phyloP scores from a whole-genome alignment of 2,329 filamentous ascomycete genomes.

The Ceratocystis ficicola region DNA sequence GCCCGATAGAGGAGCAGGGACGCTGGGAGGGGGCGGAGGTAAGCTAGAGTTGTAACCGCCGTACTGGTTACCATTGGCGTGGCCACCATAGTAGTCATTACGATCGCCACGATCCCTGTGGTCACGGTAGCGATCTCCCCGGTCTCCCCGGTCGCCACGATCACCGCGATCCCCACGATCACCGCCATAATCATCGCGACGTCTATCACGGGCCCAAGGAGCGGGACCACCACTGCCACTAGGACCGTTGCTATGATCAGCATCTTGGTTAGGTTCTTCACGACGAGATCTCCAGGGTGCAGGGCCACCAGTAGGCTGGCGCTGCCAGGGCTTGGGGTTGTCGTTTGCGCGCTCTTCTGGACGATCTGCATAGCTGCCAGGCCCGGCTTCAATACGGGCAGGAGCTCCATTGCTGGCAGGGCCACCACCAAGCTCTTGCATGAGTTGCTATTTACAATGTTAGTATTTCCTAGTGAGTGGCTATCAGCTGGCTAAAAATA shows the following conservation, averaged over 20 bases:
- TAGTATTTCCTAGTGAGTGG: conserved; percentile 28
- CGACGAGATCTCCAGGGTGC: conserved; percentile 62
- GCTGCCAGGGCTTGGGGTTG: conserved; percentile 75
- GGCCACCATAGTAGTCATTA: conserved; percentile 26
- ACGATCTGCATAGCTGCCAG: conserved; percentile 47
- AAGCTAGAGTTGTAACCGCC: conserved; percentile 16
- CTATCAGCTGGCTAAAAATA: not conserved
- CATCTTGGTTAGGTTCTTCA: conserved; percentile 39
- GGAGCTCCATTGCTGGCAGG: conserved; percentile 45
- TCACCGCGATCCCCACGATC: conserved; percentile 25
- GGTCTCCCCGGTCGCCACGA: conserved; percentile 13
- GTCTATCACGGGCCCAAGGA: conserved; percentile 52
- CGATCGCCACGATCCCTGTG: conserved; percentile 15
- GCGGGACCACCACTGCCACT: conserved; percentile 38
- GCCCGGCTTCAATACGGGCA: conserved; percentile 76
- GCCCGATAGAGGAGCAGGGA: conserved; percentile 29
- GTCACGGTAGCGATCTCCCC: conserved; percentile 24
- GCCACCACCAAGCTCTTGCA: conserved; percentile 87
- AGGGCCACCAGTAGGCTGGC: conserved; percentile 68
- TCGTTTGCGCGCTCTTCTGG: conserved; percentile 35
- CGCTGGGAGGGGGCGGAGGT: conserved; percentile 23
- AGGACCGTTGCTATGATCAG: conserved; percentile 32
- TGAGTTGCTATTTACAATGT: conserved; percentile 59
- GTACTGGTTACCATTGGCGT: conserved; percentile 25
- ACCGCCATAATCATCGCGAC: conserved; percentile 35